Conservation (phyloP, 495 filamentous ascomycete genomes). For the Recurvomyces mirabilis region DNA sequence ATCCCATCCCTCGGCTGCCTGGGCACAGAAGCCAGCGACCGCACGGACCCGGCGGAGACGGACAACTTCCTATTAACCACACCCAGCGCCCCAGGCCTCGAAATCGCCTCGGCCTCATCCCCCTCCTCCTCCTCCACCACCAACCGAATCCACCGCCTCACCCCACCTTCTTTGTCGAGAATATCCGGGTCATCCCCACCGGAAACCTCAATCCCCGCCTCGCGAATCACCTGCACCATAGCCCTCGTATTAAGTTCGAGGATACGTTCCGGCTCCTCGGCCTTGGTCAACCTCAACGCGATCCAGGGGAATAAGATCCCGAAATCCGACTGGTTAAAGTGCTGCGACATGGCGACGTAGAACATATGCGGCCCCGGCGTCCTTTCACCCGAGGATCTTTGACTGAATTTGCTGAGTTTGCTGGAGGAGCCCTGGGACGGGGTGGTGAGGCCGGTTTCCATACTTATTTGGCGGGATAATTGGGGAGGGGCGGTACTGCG, state of each 20-base stretch:
- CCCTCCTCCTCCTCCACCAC: conserved; percentile 3
- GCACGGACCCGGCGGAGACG: background rate
- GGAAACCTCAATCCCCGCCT: conserved; percentile 39
- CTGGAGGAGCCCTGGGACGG: background rate
- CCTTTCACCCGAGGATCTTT: background rate
- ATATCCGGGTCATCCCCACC: conserved; percentile 30
- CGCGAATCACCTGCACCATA: conserved; percentile 48
- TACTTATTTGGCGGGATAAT: conserved; percentile 4
- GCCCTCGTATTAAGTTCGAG: conserved; percentile 54
- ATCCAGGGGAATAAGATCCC: conserved; percentile 64
- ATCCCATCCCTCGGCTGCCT: conserved; percentile 9
- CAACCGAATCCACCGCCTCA: conserved; percentile 10
- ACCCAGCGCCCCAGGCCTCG: conserved; percentile 1
- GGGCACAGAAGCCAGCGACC: background rate
- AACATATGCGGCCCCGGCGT: conserved; percentile 35
- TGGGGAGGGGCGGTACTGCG: too few relatives aligned
- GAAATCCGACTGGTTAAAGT: conserved; percentile 67
- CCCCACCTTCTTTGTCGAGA: background rate
- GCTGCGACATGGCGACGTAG: conserved; percentile 51
- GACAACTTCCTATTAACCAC: conserved; percentile 2
- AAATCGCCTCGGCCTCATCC: background rate
- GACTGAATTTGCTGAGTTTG: conserved; percentile 4
- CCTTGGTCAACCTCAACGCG: conserved; percentile 45
- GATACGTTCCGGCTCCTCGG: conserved; percentile 49
- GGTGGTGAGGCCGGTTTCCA: background rate